Percentiles rank a stretch among this genome's conserved stretches.
phyloP scores from a whole-genome alignment of 352 stramenopile genomes.

The Pythium volutum region DNA sequence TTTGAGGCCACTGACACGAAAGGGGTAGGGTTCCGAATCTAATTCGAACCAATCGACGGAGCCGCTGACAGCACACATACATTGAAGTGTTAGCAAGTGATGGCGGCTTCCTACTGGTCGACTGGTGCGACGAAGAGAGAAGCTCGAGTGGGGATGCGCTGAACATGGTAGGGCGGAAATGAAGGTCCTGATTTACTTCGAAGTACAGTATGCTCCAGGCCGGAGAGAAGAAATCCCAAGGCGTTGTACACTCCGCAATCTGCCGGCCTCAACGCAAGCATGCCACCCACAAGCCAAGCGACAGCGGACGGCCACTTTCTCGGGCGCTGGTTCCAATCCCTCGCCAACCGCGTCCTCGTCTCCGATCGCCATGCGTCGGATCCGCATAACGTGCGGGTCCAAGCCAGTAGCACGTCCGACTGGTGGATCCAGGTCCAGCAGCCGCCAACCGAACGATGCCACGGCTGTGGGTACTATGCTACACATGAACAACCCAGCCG shows the following conservation, averaged over 20 bases:
- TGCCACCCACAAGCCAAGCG: neutral
- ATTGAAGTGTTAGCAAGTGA: constrained; percentile 13
- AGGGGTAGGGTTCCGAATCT: neutral
- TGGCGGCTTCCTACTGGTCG: constrained; percentile 9
- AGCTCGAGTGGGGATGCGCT: neutral
- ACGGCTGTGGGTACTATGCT: constrained; percentile 4
- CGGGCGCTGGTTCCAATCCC: constrained; percentile 3
- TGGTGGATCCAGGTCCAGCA: constrained; percentile 19
- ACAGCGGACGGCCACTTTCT: neutral
- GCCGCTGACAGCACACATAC: neutral
- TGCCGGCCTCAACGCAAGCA: neutral
- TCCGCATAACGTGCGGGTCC: constrained; percentile 6
- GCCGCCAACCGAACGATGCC: neutral
- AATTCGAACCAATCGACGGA: constrained; percentile 1
- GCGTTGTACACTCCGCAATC: neutral
- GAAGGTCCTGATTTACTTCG: neutral
- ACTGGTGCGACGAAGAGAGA: constrained; percentile 1
- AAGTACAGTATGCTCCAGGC: no score
- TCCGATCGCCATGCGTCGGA: constrained; percentile 9
- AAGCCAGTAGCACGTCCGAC: constrained; percentile 6
- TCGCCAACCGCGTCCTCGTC: constrained; percentile 2
- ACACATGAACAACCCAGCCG: neutral
- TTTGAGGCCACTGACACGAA: neutral
- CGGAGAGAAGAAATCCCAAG: no score
- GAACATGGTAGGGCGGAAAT: neutral